Evolutionary conservation across 257 asterid genomes (phyloP).

Genomic region (Penstemon newberryi): DNA sequence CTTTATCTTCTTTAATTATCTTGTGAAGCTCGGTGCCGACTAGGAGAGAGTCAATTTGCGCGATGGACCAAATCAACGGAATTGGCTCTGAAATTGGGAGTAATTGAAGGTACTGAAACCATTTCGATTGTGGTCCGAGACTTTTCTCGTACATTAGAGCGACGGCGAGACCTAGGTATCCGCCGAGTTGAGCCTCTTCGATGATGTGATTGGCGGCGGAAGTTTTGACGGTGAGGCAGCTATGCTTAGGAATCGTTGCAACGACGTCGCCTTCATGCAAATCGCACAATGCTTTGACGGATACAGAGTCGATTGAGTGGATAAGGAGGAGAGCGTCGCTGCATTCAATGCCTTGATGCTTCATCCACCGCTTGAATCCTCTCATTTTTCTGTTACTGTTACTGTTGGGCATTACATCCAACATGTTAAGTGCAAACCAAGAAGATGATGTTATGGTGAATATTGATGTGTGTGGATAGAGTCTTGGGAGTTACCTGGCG

Average conservation of each 20-base stretch:
- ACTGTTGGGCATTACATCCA: not conserved
- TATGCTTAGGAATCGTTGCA: conserved; percentile 78
- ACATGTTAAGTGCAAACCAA: too few species aligned
- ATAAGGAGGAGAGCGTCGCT: conserved; percentile 59
- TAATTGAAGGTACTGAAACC: conserved; percentile 77
- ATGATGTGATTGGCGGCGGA: conserved; percentile 63
- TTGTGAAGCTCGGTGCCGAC: conserved; percentile 79
- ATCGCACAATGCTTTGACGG: conserved; percentile 61
- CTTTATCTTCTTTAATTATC: conserved; percentile 78
- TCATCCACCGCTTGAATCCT: conserved; percentile 94
- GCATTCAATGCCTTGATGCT: conserved; percentile 59
- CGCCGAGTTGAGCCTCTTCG: conserved; percentile 77
- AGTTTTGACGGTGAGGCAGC: conserved; percentile 77
- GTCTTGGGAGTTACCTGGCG: too few species aligned
- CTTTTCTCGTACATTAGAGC: conserved; percentile 87
- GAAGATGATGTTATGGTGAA: too few species aligned
- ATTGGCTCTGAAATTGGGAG: conserved; percentile 74
- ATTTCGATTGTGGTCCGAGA: conserved; percentile 66
- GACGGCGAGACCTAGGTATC: conserved; percentile 64
- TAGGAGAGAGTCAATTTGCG: conserved; percentile 72
- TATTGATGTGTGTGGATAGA: too few species aligned
- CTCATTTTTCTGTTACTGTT: conserved; percentile 49
- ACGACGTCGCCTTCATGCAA: conserved; percentile 75
- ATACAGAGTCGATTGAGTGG: conserved; percentile 33
- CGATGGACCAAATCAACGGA: conserved; percentile 74